phyloP scores from a whole-genome alignment of 257 asterid species.

The Knoxia roxburghii region DNA sequence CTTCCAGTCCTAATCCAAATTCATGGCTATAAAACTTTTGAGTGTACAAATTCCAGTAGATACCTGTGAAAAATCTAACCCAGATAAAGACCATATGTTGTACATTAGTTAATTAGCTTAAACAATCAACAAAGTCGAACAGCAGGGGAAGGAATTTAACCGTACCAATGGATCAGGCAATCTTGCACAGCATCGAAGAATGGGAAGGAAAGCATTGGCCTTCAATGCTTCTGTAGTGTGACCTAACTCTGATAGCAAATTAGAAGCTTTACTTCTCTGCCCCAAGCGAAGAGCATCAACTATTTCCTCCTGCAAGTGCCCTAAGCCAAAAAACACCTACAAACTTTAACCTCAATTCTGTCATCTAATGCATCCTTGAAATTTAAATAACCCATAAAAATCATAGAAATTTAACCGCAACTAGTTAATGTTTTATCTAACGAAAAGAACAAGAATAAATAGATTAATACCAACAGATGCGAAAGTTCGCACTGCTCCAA shows the following conservation, averaged over 20 bases:
- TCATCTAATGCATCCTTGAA: background rate
- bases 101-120: background rate
- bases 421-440: background rate
- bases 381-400: too few relatives aligned
- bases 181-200: slow-evolving; percentile 64
- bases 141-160: slow-evolving; percentile 16
- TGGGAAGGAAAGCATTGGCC: slow-evolving; percentile 42
- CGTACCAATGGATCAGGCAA: slow-evolving; percentile 78
- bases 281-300: slow-evolving; percentile 60
- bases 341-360: background rate
- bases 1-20: background rate
- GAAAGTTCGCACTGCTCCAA: slow-evolving; percentile 20
- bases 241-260: slow-evolving; percentile 50
- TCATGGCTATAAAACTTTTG: background rate
- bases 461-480: too few relatives aligned
- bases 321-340: slow-evolving; percentile 22
- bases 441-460: too few relatives aligned
- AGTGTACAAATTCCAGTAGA: background rate
- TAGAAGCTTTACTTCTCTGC: slow-evolving; percentile 61
- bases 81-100: background rate
- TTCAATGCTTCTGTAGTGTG: slow-evolving; percentile 32
- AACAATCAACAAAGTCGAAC: background rate
- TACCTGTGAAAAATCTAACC: background rate
- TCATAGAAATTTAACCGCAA: background rate
- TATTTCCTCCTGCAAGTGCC: slow-evolving; percentile 40